A percentile compares a stretch with the other conserved stretches of the same genome.
Evolutionary conservation across 2,329 filamentous ascomycete species (phyloP).

Genomic region (Ophiocordyceps camponoti-floridani): DNA sequence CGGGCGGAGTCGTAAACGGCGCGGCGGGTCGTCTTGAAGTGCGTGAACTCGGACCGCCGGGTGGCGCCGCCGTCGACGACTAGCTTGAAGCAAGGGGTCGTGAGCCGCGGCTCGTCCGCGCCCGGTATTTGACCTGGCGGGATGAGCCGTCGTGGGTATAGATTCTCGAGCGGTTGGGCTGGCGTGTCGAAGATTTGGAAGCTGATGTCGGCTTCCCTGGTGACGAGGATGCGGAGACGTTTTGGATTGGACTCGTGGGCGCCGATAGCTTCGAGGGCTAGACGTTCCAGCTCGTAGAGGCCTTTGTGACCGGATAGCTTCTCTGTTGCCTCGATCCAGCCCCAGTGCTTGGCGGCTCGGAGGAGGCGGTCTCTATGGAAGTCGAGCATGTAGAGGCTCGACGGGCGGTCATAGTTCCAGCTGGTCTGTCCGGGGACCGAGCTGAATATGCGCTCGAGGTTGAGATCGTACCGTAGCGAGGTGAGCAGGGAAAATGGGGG

Average conservation of each 20-base stretch:
- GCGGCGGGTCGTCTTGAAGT: slow-evolving; percentile 70
- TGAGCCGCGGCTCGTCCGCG: slow-evolving; percentile 8
- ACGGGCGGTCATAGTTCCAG: slow-evolving; percentile 34
- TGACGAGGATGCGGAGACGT: slow-evolving; percentile 38
- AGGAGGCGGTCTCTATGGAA: slow-evolving; percentile 66
- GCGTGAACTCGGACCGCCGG: slow-evolving; percentile 45
- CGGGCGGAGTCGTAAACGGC: slow-evolving; percentile 56
- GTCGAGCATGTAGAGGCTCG: slow-evolving; percentile 61
- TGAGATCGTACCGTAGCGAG: slow-evolving; percentile 52
- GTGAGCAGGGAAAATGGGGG: slow-evolving; percentile 45
- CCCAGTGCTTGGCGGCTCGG: slow-evolving; percentile 38
- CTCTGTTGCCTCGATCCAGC: slow-evolving; percentile 28
- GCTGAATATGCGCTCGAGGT: slow-evolving; percentile 26
- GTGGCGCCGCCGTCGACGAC: slow-evolving; percentile 25
- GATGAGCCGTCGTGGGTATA: slow-evolving; percentile 40
- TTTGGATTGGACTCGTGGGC: slow-evolving; percentile 16
- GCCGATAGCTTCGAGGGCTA: slow-evolving; percentile 18
- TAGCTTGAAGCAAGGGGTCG: slow-evolving; percentile 19
- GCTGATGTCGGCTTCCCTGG: slow-evolving; percentile 25
- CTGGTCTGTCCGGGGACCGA: slow-evolving; percentile 21
- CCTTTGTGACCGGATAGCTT: slow-evolving; percentile 26
- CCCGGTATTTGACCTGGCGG: slow-evolving; percentile 15
- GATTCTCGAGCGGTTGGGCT: slow-evolving; percentile 24
- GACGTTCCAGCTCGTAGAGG: slow-evolving; percentile 18
- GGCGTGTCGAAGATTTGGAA: slow-evolving; percentile 20